Base-by-base conservation (phyloP, 2,329 filamentous ascomycete genomes). In the Botrytis elliptica region DNA sequence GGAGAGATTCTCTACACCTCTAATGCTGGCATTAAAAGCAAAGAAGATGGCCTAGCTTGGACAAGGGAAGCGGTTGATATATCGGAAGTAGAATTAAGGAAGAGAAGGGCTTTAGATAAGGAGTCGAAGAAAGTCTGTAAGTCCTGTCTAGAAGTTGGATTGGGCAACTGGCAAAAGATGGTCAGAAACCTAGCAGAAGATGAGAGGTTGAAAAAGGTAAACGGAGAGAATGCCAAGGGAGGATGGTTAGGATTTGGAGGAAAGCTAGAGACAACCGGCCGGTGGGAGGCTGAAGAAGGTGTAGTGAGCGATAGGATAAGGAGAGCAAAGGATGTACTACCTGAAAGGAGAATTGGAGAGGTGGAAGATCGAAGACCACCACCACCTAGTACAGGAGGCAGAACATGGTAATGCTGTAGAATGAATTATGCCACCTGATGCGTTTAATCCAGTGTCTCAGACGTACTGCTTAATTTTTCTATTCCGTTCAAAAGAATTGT, bases 1-100 rank as follows among this genome's bases (percentile, higher is more conserved):
- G 95, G 95, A 74, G 95, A 98, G 84, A 97, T 98, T 70, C 87
- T 98, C 46, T 98, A 92, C 82, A 89, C 93, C 7, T 87, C 88
- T n/a, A 83, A 85, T 6, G 18, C 63, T 10, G 64, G 25, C 12
- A 75, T 80, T 74, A 72, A 80, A 29, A 84, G 82, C 29, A 84
- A 85, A 69, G 90, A 93, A 67, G 91, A 92, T 75, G 95, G 94
- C 0, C 85, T 98, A 2, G 90, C 90, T 9, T 98, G 95, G 95
- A 97, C 95, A 0, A 89, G 94, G 72, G 93, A 97, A 76, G 94
- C 92, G 40, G 93, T 97, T 46, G 92, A 95, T 77, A 84, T 92
- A 1, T 92, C 94, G 4, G 94, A 95, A 82, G 86, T 90, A 75
- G 90, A 90, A 78, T 86, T 90, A 20, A 71, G 60, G 60, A 88